Evolutionary conservation across 306 rosid genomes (phyloP), one percentile per base, ranked within the genome.

Genomic region (Clitoria ternatea): DNA sequence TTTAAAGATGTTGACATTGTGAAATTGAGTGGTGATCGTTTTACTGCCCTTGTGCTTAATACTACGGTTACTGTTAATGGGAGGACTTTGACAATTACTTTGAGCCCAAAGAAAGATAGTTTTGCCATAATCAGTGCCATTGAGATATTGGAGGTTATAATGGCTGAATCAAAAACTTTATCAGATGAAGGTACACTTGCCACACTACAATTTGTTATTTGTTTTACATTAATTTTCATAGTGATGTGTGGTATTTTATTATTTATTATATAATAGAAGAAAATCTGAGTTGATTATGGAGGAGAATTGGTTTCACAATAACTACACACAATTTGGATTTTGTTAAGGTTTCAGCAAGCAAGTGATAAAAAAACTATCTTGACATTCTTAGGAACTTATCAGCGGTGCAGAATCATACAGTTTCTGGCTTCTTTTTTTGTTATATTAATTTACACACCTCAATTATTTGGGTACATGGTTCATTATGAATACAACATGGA

Each of bases 21-120:
- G 76, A 73, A 86, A 77, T 26, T 89, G 77, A 87, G 87, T 24
- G 99, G 97, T 26, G 96, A 67, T 73, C 95, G 62, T 27, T 77
- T 69, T 80, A 62, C 92, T 26, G 92, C 97, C 63, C 84, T 94
- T 55, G 95, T 94, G 69, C 99, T 94, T 32, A 91, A 94, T 79
- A 86, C 5, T 11, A 91, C 99, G 20, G 85, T 87, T 68, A 1
- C 84, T 24, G 78, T 94, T 72, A 86, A 68, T 66, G 99, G 99
- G 69, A 91, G 97, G 81, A 80, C 82, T 69, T 86, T 94, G 81
- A 80, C 86, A 18, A 79, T 94, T 69, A 80, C 88, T 44, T 75
- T 94, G 77, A 85, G 55, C 2, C 95, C 97, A 2, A 91, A 52
- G 77, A 11, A 62, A 48, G 92, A 85, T 29, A 50, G 82, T 72